Evolutionary conservation across 129 eudicot species (phyloP).

Genomic region (Centella asiatica): DNA sequence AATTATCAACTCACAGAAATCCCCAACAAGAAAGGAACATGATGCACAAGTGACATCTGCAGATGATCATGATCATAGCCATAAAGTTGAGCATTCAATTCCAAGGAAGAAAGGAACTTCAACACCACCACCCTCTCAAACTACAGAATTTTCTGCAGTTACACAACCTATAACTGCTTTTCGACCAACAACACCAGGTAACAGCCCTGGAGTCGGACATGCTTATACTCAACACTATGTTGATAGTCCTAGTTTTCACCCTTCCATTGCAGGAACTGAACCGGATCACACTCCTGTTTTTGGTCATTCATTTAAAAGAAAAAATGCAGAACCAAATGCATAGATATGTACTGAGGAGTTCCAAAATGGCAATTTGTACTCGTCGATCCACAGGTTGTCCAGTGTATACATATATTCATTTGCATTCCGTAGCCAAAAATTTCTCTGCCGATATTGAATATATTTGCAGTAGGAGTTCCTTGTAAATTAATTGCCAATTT

Average conservation of each 20-base stretch:
- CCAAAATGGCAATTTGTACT: background rate
- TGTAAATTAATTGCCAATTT: constrained; percentile 4
- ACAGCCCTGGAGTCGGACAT: constrained; percentile 48
- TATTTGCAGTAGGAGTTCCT: background rate
- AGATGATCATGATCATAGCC: background rate
- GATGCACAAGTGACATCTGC: background rate
- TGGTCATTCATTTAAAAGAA: constrained; percentile 29
- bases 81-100: background rate
- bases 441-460: background rate
- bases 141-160: constrained; percentile 1
- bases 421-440: background rate
- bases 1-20: background rate
- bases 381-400: background rate
- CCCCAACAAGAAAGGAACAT: background rate
- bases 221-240: constrained; percentile 8
- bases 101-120: background rate
- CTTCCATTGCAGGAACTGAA: no score
- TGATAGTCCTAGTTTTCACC: no score
- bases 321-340: constrained; percentile 18
- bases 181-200: constrained; percentile 49
- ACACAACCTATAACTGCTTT: constrained; percentile 13
- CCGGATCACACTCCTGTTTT: no score
- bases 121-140: constrained; percentile 2
- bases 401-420: background rate
- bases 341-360: constrained; percentile 10